These are phyloP conservation scores for Zygoascus hellenicus DNA, from an alignment of 1,139 yeast genomes.

Conservation along the genomic window DNA sequence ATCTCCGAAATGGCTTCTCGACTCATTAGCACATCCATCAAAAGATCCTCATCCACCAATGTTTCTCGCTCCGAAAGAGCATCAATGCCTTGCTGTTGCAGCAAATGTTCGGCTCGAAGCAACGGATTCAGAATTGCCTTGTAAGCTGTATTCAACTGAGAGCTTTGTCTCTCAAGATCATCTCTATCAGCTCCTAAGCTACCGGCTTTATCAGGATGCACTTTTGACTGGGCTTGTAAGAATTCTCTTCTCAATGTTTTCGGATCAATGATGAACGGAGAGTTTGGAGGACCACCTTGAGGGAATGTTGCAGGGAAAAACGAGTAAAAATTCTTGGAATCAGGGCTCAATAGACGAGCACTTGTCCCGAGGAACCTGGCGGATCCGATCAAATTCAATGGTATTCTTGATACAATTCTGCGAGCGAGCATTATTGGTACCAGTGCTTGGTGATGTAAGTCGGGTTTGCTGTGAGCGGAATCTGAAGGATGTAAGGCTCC, in stretches of 20 bases:
- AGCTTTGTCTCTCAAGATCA: constrained; percentile 37
- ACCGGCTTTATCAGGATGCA: constrained; percentile 71
- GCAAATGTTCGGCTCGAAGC: constrained; percentile 55
- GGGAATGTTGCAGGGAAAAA: constrained; percentile 76
- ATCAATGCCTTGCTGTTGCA: constrained; percentile 39
- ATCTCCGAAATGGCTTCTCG: constrained; percentile 73
- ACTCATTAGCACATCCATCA: constrained; percentile 73
- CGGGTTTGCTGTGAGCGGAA: too few species aligned
- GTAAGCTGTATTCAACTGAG: constrained; percentile 70
- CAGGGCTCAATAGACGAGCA: too few species aligned
- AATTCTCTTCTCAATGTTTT: constrained; percentile 64
- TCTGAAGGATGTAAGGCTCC: too few species aligned
- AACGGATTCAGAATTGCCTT: constrained; percentile 65
- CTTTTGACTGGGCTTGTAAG: constrained; percentile 59
- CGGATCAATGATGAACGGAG: constrained; percentile 53
- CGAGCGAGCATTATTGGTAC: too few species aligned
- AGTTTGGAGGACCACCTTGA: constrained; percentile 58
- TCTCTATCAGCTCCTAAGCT: constrained; percentile 20
- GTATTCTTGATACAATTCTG: too few species aligned
- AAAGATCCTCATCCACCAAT: constrained; percentile 49
- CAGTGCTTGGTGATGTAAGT: too few species aligned
- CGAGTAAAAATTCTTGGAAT: constrained; percentile 35
- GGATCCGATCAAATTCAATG: too few species aligned
- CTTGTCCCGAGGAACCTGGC: too few species aligned
- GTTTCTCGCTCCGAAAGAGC: constrained; percentile 32